Conservation (phyloP, 257 asterid species). For the Knoxia roxburghii region DNA sequence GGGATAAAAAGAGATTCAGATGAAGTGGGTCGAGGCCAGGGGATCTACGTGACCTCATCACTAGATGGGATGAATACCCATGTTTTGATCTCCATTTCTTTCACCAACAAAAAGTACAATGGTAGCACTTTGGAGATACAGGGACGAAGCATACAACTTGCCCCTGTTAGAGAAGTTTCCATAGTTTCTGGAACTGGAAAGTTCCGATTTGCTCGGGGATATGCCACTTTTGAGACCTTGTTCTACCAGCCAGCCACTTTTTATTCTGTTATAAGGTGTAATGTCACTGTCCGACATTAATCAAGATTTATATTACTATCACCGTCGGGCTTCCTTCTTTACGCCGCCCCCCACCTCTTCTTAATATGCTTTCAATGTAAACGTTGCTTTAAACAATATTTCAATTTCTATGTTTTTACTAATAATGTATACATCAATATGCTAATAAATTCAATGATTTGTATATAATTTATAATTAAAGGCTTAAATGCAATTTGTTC, state of each 20-base stretch:
- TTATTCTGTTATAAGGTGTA: not conserved
- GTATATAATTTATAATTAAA: no score
- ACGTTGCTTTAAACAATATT: no score
- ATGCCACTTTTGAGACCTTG: not conserved
- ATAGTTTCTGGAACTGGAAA: not conserved
- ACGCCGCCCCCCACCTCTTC: no score
- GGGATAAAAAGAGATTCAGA: not conserved
- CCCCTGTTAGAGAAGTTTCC: constrained; percentile 2
- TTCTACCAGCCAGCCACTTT: not conserved
- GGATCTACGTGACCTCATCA: not conserved
- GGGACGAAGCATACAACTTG: not conserved
- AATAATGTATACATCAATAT: no score
- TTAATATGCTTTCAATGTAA: no score
- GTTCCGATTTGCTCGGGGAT: not conserved
- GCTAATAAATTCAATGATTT: no score
- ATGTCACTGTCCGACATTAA: not conserved
- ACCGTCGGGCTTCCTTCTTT: no score
- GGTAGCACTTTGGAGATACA: not conserved
- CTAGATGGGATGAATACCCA: not conserved
- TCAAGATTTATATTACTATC: no score
- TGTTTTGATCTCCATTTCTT: not conserved
- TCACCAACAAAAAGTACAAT: not conserved
- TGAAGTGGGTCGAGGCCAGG: not conserved
- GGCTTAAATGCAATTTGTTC: no score
- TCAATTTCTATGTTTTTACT: no score